phyloP scores from a whole-genome alignment of 116 monocot genomes.

The Posidonia oceanica region DNA sequence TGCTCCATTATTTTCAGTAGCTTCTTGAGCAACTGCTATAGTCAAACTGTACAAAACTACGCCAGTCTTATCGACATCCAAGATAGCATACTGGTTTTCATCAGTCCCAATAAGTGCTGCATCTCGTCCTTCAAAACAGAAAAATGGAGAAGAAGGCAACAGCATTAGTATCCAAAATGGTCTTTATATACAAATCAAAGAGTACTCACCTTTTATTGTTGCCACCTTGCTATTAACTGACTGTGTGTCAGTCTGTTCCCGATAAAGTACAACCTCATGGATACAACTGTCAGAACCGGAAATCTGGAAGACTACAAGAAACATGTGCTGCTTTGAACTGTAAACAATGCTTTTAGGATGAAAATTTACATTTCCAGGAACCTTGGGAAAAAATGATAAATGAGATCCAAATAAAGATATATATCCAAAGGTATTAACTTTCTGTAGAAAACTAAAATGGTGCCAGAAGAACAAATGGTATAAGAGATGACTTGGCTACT shows the following conservation, averaged over 20 bases:
- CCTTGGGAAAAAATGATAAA: conserved; percentile 23
- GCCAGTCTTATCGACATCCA: conserved; percentile 83
- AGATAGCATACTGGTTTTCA: conserved; percentile 86
- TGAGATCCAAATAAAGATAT: background rate
- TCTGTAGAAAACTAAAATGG: conserved; percentile 1
- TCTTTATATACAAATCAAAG: background rate
- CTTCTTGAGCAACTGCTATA: conserved; percentile 22
- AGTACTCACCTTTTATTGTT: conserved; percentile 55
- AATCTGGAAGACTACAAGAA: conserved; percentile 78
- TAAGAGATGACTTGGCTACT: background rate
- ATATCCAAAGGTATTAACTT: background rate
- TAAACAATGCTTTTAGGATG: conserved; percentile 66
- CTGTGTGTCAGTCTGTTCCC: conserved; percentile 78
- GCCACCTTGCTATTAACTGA: conserved; percentile 69
- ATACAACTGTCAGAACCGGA: conserved; percentile 46
- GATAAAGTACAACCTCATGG: conserved; percentile 90
- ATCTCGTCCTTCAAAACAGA: conserved; percentile 65
- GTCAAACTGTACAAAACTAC: conserved; percentile 51
- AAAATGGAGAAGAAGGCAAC: background rate
- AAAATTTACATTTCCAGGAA: conserved; percentile 83
- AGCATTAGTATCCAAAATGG: background rate
- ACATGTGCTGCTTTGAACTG: conserved; percentile 92
- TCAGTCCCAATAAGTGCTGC: conserved; percentile 75
- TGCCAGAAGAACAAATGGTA: background rate
- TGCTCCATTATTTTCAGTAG: conserved; percentile 49